These are phyloP conservation scores for Phytopythium vexans DNA, from an alignment of 352 stramenopile species.

Conservation along the genomic window DNA sequence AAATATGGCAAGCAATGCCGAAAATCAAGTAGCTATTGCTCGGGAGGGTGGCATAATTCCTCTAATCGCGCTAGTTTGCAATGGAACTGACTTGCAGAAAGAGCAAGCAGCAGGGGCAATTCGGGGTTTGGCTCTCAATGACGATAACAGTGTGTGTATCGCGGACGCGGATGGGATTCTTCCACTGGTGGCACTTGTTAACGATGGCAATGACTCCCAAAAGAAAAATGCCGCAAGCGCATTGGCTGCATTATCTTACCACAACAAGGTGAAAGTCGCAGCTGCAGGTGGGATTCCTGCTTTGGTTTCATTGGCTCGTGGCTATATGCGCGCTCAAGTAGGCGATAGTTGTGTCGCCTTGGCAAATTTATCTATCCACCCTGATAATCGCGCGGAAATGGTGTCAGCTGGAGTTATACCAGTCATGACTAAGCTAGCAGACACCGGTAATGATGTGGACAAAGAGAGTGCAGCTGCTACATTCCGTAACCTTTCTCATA, in stretches of 20 bases:
- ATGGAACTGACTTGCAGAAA: not conserved
- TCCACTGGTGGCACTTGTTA: not conserved
- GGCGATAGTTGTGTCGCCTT: no score
- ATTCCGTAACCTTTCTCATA: slow-evolving; percentile 7
- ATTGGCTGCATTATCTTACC: not conserved
- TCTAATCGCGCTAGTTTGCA: not conserved
- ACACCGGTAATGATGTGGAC: slow-evolving; percentile 3
- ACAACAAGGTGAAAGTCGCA: not conserved
- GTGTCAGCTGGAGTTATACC: no score
- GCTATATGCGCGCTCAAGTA: no score
- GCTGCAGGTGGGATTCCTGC: not conserved
- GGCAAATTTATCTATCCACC: no score
- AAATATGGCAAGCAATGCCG: not conserved
- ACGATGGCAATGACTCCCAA: not conserved
- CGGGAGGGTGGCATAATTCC: not conserved
- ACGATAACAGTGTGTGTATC: not conserved
- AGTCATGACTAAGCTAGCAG: no score
- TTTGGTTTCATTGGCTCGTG: no score
- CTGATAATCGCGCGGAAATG: no score
- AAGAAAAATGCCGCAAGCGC: not conserved
- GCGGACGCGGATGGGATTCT: not conserved
- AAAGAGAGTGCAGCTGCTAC: slow-evolving; percentile 14
- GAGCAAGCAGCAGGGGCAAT: not conserved
- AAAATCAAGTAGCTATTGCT: not conserved
- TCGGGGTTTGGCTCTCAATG: not conserved